Percentiles rank a stretch among this genome's conserved stretches.
Evolutionary conservation across 2,329 filamentous ascomycete species (phyloP).

Genomic region (Xylariales sp.): DNA sequence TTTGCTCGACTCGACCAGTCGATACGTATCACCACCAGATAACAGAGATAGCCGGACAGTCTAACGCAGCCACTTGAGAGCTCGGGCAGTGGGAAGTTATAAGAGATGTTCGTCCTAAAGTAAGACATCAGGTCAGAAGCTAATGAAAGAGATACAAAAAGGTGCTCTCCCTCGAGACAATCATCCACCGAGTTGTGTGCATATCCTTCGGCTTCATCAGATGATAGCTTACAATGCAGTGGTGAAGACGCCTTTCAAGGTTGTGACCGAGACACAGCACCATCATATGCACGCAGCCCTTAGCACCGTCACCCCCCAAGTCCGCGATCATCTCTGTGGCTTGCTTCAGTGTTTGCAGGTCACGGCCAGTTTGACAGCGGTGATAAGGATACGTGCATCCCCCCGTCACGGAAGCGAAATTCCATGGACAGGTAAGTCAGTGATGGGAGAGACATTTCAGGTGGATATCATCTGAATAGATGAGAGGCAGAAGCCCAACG

Average conservation of each 20-base stretch:
- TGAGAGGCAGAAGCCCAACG: not conserved
- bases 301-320: not conserved
- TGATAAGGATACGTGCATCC: not conserved
- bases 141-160: not conserved
- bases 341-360: not conserved
- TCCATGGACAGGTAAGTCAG: not conserved
- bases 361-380: not conserved
- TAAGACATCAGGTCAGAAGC: not conserved
- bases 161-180: not conserved
- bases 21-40: no score
- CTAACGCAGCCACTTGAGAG: no score
- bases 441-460: not conserved
- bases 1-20: no score
- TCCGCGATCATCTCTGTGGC: not conserved
- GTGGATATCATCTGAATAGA: not conserved
- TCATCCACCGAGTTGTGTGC: not conserved
- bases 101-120: not conserved
- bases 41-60: no score
- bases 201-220: not conserved
- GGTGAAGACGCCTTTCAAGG: not conserved
- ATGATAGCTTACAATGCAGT: no score
- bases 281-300: not conserved
- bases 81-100: not conserved
- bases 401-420: not conserved
- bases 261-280: not conserved